phyloP scores from a whole-genome alignment of 306 rosid genomes.

The Myrica gale region DNA sequence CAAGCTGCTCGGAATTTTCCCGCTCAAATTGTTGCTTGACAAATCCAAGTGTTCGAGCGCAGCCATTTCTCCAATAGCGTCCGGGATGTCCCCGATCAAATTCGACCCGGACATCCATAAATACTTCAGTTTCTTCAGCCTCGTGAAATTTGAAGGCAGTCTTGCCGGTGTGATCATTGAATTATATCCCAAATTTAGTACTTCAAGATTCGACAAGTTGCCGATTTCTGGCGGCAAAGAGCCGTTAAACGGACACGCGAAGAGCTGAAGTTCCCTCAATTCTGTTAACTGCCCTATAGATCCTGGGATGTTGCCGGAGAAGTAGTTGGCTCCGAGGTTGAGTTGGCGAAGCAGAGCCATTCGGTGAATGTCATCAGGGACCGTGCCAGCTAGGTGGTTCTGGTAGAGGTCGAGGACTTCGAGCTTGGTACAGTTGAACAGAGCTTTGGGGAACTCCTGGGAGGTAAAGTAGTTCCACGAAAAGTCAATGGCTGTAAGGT shows the following conservation, averaged over 20 bases:
- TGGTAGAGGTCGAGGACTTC: slow-evolving; percentile 39
- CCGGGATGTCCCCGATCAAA: slow-evolving; percentile 59
- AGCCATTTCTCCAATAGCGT: slow-evolving; percentile 47
- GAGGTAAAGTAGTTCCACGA: slow-evolving; percentile 27
- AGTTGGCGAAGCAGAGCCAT: slow-evolving; percentile 42
- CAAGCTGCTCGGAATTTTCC: slow-evolving; percentile 52
- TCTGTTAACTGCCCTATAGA: slow-evolving; percentile 45
- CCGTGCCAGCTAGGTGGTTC: slow-evolving; percentile 47
- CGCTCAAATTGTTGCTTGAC: slow-evolving; percentile 35
- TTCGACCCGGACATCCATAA: slow-evolving; percentile 36
- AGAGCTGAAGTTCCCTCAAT: slow-evolving; percentile 37
- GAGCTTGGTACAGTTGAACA: slow-evolving; percentile 58
- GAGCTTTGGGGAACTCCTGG: slow-evolving; percentile 51
- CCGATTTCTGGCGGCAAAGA: slow-evolving; percentile 58
- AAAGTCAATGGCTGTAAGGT: slow-evolving; percentile 50
- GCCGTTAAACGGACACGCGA: slow-evolving; percentile 35
- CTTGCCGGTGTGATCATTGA: not conserved
- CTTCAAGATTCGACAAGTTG: slow-evolving; percentile 54
- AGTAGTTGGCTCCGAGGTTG: slow-evolving; percentile 41
- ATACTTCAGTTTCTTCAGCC: slow-evolving; percentile 47
- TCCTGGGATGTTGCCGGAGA: slow-evolving; percentile 54
- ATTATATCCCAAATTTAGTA: slow-evolving; percentile 29
- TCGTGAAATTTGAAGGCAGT: slow-evolving; percentile 43
- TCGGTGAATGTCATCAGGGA: slow-evolving; percentile 49
- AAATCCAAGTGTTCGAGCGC: slow-evolving; percentile 52